Evolutionary conservation across 345 rosid species (phyloP), one percentile per base, ranked within the genome.

Genomic region (Boechera retrofracta): DNA sequence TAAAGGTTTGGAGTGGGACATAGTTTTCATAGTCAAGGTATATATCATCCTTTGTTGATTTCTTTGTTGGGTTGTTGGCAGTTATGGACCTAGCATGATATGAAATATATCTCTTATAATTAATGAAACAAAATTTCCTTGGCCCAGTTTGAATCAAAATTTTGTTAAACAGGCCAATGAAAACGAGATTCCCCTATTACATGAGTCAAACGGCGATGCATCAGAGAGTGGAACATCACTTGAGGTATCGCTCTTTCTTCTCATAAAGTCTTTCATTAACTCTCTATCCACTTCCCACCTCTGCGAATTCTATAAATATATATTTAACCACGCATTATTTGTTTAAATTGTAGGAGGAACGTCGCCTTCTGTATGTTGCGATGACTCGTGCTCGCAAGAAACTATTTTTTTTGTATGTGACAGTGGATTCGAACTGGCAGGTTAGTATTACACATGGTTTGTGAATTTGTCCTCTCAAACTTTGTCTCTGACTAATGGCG

Each of bases 1-100:
- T 26, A 94, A 94, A 85, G 98, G 98, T 79, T 83, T 94, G 72
- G 98, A 94, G 69, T 94, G 98, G 98, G 98, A 92, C 82, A 64
- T 81, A 41, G 97, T 92, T 80, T 94, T 94, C 87, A 83, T 94
- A 71, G 87, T 90, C 76, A 94, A 91, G 97, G 98, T 94, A 87
- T 42, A 69, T 67, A 47, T 10, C 55, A 63, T 8, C 55, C 67
- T 67, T 13, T 71, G 61, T 21, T 21, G 59, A 16, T 52, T 58
- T 56, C 59, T 53, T 24, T 56, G 26, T 48, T 3, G 41, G 8
- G 51, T 65, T 52, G 24, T 61, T 21, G 53, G 53, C 69, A 12
- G 36, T 33, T 76, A 69, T 41, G 64, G 55, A 21, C 24, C 24
- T 21, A 21, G 48, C 60, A 21, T 52, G 5, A 76, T 61, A 21